phyloP scores from a whole-genome alignment of 2,329 filamentous ascomycete genomes.

The Cadophora luteo-olivacea region DNA sequence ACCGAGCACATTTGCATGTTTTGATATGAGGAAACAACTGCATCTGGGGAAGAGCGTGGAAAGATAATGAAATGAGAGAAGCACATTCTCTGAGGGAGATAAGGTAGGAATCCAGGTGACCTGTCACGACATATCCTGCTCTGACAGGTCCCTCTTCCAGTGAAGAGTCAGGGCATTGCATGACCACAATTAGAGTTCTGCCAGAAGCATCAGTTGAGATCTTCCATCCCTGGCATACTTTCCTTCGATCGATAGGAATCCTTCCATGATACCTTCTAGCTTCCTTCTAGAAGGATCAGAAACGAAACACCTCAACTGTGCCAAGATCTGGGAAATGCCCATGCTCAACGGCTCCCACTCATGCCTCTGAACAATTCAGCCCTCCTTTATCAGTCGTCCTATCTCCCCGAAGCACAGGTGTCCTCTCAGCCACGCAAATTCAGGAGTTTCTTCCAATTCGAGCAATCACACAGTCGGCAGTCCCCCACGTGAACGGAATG shows the following conservation, averaged over 20 bases:
- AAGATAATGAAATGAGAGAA: neutral
- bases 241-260: neutral
- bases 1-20: neutral
- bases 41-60: neutral
- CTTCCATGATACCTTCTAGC: constrained; percentile 15
- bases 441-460: neutral
- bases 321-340: constrained; percentile 4
- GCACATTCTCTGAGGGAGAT: neutral
- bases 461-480: neutral
- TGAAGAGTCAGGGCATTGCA: constrained; percentile 10
- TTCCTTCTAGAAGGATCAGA: constrained; percentile 13
- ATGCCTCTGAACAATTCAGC: neutral
- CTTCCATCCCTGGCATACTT: neutral
- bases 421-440: neutral
- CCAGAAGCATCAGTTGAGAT: neutral
- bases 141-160: neutral
- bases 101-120: neutral
- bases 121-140: neutral
- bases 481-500: constrained; percentile 15
- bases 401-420: neutral
- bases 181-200: neutral
- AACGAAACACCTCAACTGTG: constrained; percentile 4
- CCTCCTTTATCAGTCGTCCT: neutral
- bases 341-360: constrained; percentile 3
- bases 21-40: constrained; percentile 1